phyloP scores from a whole-genome alignment of 2,329 filamentous ascomycete species.

The Clonostachys solani region DNA sequence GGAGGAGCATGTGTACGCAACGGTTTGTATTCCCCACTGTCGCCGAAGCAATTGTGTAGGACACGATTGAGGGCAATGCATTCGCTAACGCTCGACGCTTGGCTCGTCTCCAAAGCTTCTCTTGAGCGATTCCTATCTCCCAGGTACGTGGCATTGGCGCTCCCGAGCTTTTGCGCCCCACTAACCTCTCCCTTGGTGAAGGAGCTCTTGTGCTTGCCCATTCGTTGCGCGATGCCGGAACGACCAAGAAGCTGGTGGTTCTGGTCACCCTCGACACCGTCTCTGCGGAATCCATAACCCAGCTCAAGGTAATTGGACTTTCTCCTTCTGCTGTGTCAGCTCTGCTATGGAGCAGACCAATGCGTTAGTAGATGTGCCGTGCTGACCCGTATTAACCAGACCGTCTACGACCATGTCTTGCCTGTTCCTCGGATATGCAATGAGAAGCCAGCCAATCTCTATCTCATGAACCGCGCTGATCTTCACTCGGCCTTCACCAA shows the following conservation, averaged over 20 bases:
- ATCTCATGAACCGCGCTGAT: constrained; percentile 87
- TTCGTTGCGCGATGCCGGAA: constrained; percentile 86
- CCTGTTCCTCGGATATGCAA: constrained; percentile 79
- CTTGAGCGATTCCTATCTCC: constrained; percentile 86
- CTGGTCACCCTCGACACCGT: constrained; percentile 80
- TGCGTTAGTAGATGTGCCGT: background rate
- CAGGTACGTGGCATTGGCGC: constrained; percentile 52
- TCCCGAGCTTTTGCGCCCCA: background rate
- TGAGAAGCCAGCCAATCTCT: constrained; percentile 70
- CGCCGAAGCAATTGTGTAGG: background rate
- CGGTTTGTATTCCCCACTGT: constrained; percentile 34
- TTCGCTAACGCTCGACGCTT: background rate
- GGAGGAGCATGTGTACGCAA: constrained; percentile 51
- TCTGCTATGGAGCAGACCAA: background rate
- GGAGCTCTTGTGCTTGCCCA: constrained; percentile 92
- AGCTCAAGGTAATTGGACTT: constrained; percentile 62
- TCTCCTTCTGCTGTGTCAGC: background rate
- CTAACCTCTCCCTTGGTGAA: constrained; percentile 25
- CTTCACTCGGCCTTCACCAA: constrained; percentile 94
- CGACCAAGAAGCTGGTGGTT: constrained; percentile 79
- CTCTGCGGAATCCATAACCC: constrained; percentile 67
- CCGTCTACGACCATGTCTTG: constrained; percentile 83
- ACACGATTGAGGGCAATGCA: background rate
- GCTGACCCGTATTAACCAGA: constrained; percentile 38
- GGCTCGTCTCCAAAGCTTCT: constrained; percentile 61